A percentile compares a stretch with the other conserved stretches of the same genome.
These are phyloP conservation scores for Xerocomus amazonicus DNA, from an alignment of 1,284 basidiomycete genomes.

Conservation along the genomic window DNA sequence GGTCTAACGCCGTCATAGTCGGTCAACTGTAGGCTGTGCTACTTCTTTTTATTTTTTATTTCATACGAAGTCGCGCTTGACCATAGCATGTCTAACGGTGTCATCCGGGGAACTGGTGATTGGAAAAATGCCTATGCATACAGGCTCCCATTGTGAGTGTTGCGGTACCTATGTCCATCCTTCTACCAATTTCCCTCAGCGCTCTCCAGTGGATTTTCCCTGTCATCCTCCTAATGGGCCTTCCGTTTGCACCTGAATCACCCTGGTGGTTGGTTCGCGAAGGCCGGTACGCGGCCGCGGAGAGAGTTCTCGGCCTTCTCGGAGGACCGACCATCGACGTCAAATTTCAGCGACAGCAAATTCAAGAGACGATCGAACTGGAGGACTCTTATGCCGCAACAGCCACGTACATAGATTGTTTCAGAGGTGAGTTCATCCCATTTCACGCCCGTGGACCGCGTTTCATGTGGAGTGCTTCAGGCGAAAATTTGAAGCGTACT, in stretches of 20 bases:
- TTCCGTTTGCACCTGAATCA: slow-evolving; percentile 51
- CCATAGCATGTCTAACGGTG: slow-evolving; percentile 27
- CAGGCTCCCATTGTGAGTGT: slow-evolving; percentile 28
- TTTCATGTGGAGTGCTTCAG: slow-evolving; percentile 8
- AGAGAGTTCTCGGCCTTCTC: slow-evolving; percentile 41
- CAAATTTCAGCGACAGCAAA: slow-evolving; percentile 22
- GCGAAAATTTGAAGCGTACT: slow-evolving; percentile 27
- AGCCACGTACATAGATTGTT: slow-evolving; percentile 25
- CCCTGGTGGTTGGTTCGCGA: slow-evolving; percentile 61
- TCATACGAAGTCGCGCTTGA: not conserved
- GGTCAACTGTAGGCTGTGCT: slow-evolving; percentile 24
- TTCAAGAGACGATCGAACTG: slow-evolving; percentile 29
- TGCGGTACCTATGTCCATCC: not conserved
- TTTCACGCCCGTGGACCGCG: not conserved
- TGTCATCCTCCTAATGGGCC: slow-evolving; percentile 22
- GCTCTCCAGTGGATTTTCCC: slow-evolving; percentile 33
- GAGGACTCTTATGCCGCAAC: slow-evolving; percentile 27
- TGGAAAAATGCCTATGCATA: slow-evolving; percentile 25
- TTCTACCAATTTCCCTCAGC: slow-evolving; percentile 2
- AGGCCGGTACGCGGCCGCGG: slow-evolving; percentile 49
- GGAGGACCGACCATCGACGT: slow-evolving; percentile 23
- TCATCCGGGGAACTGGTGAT: slow-evolving; percentile 25
- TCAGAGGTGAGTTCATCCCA: slow-evolving; percentile 17
- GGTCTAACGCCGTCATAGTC: slow-evolving; percentile 11
- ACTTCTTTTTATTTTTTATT: not conserved